phyloP scores from a whole-genome alignment of 2,329 filamentous ascomycete species.

The Pestalotiopsis sp. region DNA sequence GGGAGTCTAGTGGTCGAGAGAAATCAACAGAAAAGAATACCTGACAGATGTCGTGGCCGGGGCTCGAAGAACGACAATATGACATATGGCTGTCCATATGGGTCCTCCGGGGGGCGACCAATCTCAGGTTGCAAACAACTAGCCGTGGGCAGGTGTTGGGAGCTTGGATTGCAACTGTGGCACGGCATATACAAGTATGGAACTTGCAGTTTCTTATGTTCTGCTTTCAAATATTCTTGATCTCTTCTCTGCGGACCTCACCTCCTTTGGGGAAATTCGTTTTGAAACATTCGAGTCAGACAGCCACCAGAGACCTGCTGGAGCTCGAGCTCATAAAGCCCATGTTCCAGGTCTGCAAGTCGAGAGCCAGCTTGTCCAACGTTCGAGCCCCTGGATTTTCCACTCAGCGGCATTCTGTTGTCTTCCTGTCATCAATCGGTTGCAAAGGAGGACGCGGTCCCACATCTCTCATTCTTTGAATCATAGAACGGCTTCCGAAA shows the following conservation, averaged over 20 bases:
- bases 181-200: slow-evolving; percentile 36
- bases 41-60: slow-evolving; percentile 10
- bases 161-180: slow-evolving; percentile 13
- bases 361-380: slow-evolving; percentile 14
- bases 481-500: slow-evolving; percentile 13
- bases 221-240: background rate
- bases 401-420: slow-evolving; percentile 16
- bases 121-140: slow-evolving; percentile 8
- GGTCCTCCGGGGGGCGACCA: background rate
- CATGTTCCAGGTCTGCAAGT: slow-evolving; percentile 25
- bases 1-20: background rate
- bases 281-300: slow-evolving; percentile 37
- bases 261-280: slow-evolving; percentile 26
- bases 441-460: slow-evolving; percentile 27
- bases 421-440: slow-evolving; percentile 22
- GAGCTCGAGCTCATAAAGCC: slow-evolving; percentile 29
- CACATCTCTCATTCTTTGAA: slow-evolving; percentile 19
- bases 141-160: background rate
- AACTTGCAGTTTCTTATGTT: slow-evolving; percentile 30
- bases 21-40: background rate
- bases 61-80: background rate
- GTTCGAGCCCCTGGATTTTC: slow-evolving; percentile 14
- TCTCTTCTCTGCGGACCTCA: slow-evolving; percentile 28
- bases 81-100: background rate
- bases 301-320: slow-evolving; percentile 28